A percentile compares a stretch with the other conserved stretches of the same genome.
These are phyloP conservation scores for Chaetothyriales sp. DNA, from an alignment of 2,329 filamentous ascomycete genomes.

Conservation along the genomic window DNA sequence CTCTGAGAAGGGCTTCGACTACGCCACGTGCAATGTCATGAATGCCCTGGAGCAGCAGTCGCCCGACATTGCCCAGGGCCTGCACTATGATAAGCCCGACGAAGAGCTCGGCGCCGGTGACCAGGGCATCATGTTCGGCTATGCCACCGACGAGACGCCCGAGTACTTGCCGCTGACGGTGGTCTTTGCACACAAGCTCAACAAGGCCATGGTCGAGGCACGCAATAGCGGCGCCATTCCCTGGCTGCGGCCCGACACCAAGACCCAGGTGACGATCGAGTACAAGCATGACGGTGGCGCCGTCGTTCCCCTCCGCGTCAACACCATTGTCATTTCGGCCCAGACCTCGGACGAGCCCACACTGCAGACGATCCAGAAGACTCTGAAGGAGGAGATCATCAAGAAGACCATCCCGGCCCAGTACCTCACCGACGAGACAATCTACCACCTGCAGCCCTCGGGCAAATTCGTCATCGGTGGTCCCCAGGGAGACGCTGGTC, in stretches of 20 bases:
- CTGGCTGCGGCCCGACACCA: slow-evolving; percentile 96
- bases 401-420: slow-evolving; percentile 84
- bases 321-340: slow-evolving; percentile 93
- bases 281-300: slow-evolving; percentile 94
- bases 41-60: slow-evolving; percentile 99
- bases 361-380: slow-evolving; percentile 83
- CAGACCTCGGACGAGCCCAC: slow-evolving; percentile 82
- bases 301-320: slow-evolving; percentile 79
- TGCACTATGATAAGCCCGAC: slow-evolving; percentile 93
- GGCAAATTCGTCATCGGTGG: slow-evolving; percentile 98
- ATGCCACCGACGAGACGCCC: slow-evolving; percentile 97
- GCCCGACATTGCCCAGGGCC: slow-evolving; percentile 95
- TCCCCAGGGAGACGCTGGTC: slow-evolving; percentile 94
- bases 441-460: slow-evolving; percentile 98
- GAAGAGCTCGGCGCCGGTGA: slow-evolving; percentile 98
- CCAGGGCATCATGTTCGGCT: slow-evolving; percentile 99
- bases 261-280: slow-evolving; percentile 98
- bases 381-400: slow-evolving; percentile 95
- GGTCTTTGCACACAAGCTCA: slow-evolving; percentile 90
- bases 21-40: slow-evolving; percentile 98
- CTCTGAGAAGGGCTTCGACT: slow-evolving; percentile 96
- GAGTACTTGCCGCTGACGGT: slow-evolving; percentile 93
- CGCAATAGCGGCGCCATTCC: slow-evolving; percentile 75
- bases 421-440: slow-evolving; percentile 81
- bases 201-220: slow-evolving; percentile 82